A percentile compares a stretch with the other conserved stretches of the same genome.
These are phyloP conservation scores for Cajanus cajan DNA, from an alignment of 306 rosid species.

Conservation along the genomic window DNA sequence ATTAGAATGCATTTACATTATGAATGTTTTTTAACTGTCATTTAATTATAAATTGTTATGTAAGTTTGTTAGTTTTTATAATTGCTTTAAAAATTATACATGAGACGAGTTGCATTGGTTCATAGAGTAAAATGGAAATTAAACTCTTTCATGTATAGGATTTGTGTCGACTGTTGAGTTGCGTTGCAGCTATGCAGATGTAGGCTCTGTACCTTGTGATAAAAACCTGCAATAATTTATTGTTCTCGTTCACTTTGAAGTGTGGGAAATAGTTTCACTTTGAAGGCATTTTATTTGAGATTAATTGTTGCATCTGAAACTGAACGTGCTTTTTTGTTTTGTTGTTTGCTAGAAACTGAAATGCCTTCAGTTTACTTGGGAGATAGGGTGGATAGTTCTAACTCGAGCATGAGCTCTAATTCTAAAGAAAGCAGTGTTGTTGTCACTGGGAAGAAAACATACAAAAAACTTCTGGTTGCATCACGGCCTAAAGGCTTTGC, in stretches of 20 bases:
- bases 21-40: no score
- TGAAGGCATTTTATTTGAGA: slow-evolving; percentile 1
- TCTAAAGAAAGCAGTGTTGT: slow-evolving; percentile 37
- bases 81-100: no score
- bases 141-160: neutral
- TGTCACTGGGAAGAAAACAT: slow-evolving; percentile 35
- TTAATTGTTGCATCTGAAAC: slow-evolving; percentile 18
- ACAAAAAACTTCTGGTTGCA: slow-evolving; percentile 39
- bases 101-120: no score
- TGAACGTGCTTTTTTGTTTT: slow-evolving; percentile 1
- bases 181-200: neutral
- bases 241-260: neutral
- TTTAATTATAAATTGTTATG: no score
- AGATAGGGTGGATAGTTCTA: slow-evolving; percentile 38
- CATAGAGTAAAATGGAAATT: no score
- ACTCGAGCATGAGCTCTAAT: slow-evolving; percentile 34
- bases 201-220: neutral
- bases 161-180: neutral
- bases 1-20: no score
- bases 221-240: neutral
- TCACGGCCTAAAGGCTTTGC: slow-evolving; percentile 52
- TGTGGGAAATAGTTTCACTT: neutral
- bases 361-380: slow-evolving; percentile 50
- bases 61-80: no score
- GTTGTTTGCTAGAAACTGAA: slow-evolving; percentile 14